Base-by-base conservation (phyloP, 345 rosid species). In the Cardiospermum halicacabum region DNA sequence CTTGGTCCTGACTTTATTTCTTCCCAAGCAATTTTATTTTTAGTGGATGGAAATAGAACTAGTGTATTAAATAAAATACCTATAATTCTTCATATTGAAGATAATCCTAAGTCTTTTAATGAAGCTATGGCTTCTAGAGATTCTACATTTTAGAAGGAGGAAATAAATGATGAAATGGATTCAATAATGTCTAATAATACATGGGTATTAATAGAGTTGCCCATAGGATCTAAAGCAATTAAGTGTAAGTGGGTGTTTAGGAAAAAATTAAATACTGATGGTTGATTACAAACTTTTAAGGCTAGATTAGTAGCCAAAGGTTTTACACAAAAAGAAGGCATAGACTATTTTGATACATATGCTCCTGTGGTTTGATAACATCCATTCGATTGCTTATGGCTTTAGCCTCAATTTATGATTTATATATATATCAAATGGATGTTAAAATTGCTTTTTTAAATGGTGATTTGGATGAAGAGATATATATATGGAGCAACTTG, bases 331-430 rank as follows among this genome's bases (percentile, higher is more conserved):
- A 36, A 32, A 0, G n/a, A 72, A 37, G 3, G 30, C 3, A 40
- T 59, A 19, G 22, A 72, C 15, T 72, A 59, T 43, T 40, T 42
- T 58, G 25, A 71, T 21, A 39, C 42, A 3, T 51, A 66, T 60
- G 50, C 51, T 1, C n/a, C 25, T 1, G 55, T 58, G 16, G 45
- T 45, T 11, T 34, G 65, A 60, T 53, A 13, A 31, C 53, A 6
- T 28, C 26, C 7, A 59, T 56, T 0, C 40, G 31, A 25, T 0
- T 66, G 0, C 6, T 53, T 0, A 37, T 72, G 25, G 9, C 62
- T 19, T 53, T 67, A 12, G 8, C 66, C 3, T 53, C 40, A 16
- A 66, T 72, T 15, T 3, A 54, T 27, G 19, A 67, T 1, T 4
- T 55, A 0, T 25, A 5, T 60, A 27, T 67, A 10, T 53, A 67